Conservation (phyloP, 176 grass and related monocot species). For the Oropetium thomaeum region DNA sequence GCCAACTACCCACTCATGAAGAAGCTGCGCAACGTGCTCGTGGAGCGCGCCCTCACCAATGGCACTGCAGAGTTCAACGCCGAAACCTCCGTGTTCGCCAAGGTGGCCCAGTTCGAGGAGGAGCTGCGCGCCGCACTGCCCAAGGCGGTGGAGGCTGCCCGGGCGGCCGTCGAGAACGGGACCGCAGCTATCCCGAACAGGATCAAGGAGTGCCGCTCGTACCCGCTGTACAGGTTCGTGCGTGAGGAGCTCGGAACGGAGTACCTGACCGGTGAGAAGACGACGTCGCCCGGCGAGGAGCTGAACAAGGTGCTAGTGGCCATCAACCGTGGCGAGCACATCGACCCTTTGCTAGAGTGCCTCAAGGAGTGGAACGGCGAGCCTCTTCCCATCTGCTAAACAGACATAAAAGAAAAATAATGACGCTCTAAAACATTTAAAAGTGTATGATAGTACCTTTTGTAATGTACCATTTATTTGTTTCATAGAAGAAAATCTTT, state of each 20-base stretch:
- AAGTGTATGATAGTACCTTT: no score
- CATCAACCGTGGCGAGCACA: constrained; percentile 31
- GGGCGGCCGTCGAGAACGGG: constrained; percentile 46
- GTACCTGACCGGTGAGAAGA: constrained; percentile 43
- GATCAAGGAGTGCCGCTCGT: constrained; percentile 58
- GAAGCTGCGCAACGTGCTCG: constrained; percentile 64
- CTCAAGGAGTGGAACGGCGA: no score
- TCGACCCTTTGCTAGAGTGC: no score
- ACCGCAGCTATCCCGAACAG: constrained; percentile 45
- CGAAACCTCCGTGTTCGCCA: constrained; percentile 46
- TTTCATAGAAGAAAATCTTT: no score
- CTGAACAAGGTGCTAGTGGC: constrained; percentile 42
- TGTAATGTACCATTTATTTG: no score
- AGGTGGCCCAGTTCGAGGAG: constrained; percentile 52
- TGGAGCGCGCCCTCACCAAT: constrained; percentile 54
- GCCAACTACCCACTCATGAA: constrained; percentile 55
- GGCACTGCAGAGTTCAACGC: constrained; percentile 38
- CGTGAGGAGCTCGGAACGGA: constrained; percentile 34
- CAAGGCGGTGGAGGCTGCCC: constrained; percentile 43
- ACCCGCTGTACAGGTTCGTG: constrained; percentile 55
- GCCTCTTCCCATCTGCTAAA: no score
- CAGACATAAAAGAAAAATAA: no score
- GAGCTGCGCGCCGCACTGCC: constrained; percentile 43
- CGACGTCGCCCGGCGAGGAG: constrained; percentile 47
- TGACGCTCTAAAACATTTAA: no score